Conservation (phyloP, 768 basidiomycete species). For the Strobilomyces echinocephalus region DNA sequence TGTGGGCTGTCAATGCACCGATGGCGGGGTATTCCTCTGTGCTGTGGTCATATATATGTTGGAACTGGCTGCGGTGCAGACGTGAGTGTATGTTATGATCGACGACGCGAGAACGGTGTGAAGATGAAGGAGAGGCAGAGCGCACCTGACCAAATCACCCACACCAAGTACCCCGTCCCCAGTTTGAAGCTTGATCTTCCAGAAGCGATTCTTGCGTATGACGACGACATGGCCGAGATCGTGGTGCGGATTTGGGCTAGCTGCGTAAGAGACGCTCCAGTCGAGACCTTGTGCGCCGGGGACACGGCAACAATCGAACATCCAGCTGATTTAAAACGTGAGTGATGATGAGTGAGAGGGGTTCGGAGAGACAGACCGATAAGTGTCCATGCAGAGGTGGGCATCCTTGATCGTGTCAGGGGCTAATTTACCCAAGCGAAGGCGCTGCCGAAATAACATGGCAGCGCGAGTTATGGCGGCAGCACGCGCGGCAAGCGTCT, state of each 20-base stretch:
- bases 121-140: not conserved
- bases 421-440: constrained; percentile 59
- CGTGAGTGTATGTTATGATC: not conserved
- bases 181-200: constrained; percentile 66
- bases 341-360: not conserved
- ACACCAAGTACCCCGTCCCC: constrained; percentile 59
- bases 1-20: constrained; percentile 72
- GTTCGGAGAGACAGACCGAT: constrained; percentile 44
- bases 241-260: constrained; percentile 24
- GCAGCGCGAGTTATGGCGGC: constrained; percentile 66
- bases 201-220: constrained; percentile 78
- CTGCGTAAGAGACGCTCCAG: constrained; percentile 70
- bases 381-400: constrained; percentile 83
- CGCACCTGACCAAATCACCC: constrained; percentile 59
- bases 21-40: constrained; percentile 61
- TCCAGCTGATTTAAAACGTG: constrained; percentile 54
- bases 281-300: constrained; percentile 72
- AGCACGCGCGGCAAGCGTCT: constrained; percentile 59
- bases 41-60: constrained; percentile 66
- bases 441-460: constrained; percentile 67
- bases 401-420: constrained; percentile 67
- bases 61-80: constrained; percentile 52
- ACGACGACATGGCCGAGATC: constrained; percentile 78
- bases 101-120: not conserved
- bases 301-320: constrained; percentile 87